Evolutionary conservation across 306 rosid species (phyloP), one percentile per base, ranked within the genome.

Genomic region (apple (Malus domestica)): DNA sequence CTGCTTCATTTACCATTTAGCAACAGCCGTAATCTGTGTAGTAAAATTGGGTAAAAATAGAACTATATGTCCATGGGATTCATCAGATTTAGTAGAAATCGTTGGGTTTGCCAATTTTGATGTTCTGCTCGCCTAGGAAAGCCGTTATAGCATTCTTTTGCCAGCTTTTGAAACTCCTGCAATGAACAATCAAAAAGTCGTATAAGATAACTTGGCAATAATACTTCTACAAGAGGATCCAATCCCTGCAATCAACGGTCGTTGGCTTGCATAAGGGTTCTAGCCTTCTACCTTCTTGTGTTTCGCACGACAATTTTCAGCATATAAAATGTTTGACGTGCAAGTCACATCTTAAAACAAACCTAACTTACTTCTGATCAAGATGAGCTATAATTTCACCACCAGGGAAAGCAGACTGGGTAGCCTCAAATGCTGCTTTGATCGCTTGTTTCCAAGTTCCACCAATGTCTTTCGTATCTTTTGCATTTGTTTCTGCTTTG

Each of bases 151-250:
- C 98, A 40, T 86, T 92, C 97, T 89, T 96, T 85, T 96, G 94
- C 99, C 96, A 92, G 82, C 99, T 51, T 86, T 93, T 92, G 84
- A 96, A 92, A 87, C 97, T 92, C 94, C 98, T 93, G 87, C 78
- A 83, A 68, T 65, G 71, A 74, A 81, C 63, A 30, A 62, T 22
- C 46, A 42, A 44, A 58, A 58, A 65, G 67, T 57, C 22, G 75
- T 22, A 19, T 64, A 35, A 64, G 35, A 49, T 14, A 42, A 67
- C 73, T 79, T 59, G 32, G 54, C 60, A 59, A 3, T n/a, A 32
- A 8, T 0, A 35, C 70, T 66, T 35, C 9, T 4, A 4, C 70
- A 1, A 35, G 22, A 9, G 68, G 18, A 51, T 15, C 18, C 55
- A 51, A 51, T 51, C 55, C 6, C 55, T 51, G 9, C 25, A 64